Conservation (phyloP, 2,329 filamentous ascomycete genomes). For the Penicillium psychrosexuale region DNA sequence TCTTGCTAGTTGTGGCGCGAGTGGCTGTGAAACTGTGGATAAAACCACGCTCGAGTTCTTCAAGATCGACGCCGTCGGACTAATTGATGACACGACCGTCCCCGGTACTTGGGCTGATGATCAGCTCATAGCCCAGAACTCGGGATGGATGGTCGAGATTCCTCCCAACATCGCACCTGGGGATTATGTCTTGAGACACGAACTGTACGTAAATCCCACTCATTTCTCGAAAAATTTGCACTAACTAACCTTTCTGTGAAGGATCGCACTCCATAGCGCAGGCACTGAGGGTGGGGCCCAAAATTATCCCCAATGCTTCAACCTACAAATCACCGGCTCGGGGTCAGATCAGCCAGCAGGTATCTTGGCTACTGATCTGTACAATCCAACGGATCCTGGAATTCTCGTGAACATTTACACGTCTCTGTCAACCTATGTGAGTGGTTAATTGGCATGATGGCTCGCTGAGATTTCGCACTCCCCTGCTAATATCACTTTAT, state of each 20-base stretch:
- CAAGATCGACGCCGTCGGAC: conserved; percentile 59
- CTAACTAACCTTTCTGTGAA: neutral
- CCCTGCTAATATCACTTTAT: neutral
- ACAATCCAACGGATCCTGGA: conserved; percentile 54
- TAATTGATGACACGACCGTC: conserved; percentile 42
- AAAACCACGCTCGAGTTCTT: conserved; percentile 55
- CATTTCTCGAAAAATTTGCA: accelerated
- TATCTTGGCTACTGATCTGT: conserved; percentile 51
- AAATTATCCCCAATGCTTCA: conserved; percentile 56
- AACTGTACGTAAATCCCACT: conserved; percentile 30
- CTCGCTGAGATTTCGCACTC: conserved; percentile 16
- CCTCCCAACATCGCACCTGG: conserved; percentile 46
- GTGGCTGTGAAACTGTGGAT: conserved; percentile 53
- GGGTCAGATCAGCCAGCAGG: conserved; percentile 47
- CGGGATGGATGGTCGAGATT: conserved; percentile 47
- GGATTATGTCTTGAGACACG: conserved; percentile 52
- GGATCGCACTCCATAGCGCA: conserved; percentile 49
- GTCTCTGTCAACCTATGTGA: conserved; percentile 47
- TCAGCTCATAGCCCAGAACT: conserved; percentile 49
- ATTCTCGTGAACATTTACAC: conserved; percentile 58
- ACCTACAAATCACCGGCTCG: conserved; percentile 56
- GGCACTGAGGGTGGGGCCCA: conserved; percentile 43
- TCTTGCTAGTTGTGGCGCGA: conserved; percentile 54
- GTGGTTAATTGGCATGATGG: neutral
- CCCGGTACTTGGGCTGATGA: conserved; percentile 56